These are phyloP conservation scores for Aspergillus mulundensis DNA, from an alignment of 495 filamentous ascomycete species.

Conservation along the genomic window DNA sequence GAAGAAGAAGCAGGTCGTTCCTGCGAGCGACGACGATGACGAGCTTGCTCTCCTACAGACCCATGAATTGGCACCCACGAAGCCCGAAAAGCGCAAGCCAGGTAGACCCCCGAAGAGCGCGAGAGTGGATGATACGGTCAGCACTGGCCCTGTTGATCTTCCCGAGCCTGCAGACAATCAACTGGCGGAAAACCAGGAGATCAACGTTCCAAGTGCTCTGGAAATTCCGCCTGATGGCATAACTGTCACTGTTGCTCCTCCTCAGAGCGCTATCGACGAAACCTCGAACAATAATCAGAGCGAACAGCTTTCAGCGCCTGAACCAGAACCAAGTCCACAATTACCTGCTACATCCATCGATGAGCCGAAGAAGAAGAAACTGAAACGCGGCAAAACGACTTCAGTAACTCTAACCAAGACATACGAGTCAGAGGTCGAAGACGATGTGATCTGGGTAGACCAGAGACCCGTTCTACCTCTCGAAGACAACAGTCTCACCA, in stretches of 20 bases:
- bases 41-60: conserved; percentile 23
- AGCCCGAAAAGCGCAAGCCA: conserved; percentile 22
- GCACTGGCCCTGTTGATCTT: background rate
- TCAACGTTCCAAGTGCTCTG: too few relatives aligned
- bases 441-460: conserved; percentile 39
- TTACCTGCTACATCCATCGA: conserved; percentile 9
- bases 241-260: background rate
- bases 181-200: background rate
- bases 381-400: conserved; percentile 39
- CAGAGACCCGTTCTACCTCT: conserved; percentile 19
- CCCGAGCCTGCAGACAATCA: background rate
- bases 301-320: background rate
- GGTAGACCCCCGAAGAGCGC: conserved; percentile 22
- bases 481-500: background rate
- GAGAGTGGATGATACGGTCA: conserved; percentile 3
- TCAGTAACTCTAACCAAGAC: conserved; percentile 27
- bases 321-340: background rate
- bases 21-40: conserved; percentile 28
- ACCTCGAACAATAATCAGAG: background rate
- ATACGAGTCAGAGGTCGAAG: conserved; percentile 26
- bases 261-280: background rate
- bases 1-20: conserved; percentile 29
- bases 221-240: background rate
- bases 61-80: background rate
- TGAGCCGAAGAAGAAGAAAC: conserved; percentile 35